Evolutionary conservation across 371 early-diverging fungal species (phyloP), one percentile per base, ranked within the genome.

Genomic region (Syncephalastrum monosporum): DNA sequence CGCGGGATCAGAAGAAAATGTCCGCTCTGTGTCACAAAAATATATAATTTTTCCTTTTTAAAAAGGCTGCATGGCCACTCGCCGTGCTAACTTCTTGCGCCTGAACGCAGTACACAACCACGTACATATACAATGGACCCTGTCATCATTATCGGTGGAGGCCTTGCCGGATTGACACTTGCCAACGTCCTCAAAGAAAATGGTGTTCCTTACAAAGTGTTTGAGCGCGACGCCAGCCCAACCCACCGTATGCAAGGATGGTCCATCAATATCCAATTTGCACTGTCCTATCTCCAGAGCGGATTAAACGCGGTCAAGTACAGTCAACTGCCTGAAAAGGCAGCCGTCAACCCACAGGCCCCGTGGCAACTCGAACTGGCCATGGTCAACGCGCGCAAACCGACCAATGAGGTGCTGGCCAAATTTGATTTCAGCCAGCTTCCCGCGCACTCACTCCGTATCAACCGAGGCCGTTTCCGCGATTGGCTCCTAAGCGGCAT

Each of bases 111-210:
- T 12, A 12, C 12, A 33, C 7, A 10, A 2, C 10, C 38, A 0
- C 38, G 10, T 10, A 33, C 12, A 33, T 1, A 7, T 10, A 33
- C 7, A 33, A 33, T 33, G 38, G 47, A 55, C 13, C 43, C 42
- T n/a, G 56, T 72, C 27, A 42, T 69, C 10, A 73, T 73, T 44
- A 50, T 73, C 10, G 69, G 69, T 14, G 67, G 47, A 27, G 73
- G 73, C 46, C 59, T 62, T 16, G 48, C 69, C 5, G 69, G 73
- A n/a, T 56, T 73, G 5, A 48, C 65, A 16, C 53, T 67, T 1
- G 69, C 73, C 12, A 55, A 67, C 17, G 47, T 52, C 4, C 49
- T 69, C 3, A 50, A 67, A 38, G 50, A 53, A 13, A 47, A 64
- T 21, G 53, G 54, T 13, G 47, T 73, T 3, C 59, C 59, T 3